A percentile compares a stretch with the other conserved stretches of the same genome.
phyloP scores from a whole-genome alignment of 805 yeast species.

The Komagataella pseudopastoris region DNA sequence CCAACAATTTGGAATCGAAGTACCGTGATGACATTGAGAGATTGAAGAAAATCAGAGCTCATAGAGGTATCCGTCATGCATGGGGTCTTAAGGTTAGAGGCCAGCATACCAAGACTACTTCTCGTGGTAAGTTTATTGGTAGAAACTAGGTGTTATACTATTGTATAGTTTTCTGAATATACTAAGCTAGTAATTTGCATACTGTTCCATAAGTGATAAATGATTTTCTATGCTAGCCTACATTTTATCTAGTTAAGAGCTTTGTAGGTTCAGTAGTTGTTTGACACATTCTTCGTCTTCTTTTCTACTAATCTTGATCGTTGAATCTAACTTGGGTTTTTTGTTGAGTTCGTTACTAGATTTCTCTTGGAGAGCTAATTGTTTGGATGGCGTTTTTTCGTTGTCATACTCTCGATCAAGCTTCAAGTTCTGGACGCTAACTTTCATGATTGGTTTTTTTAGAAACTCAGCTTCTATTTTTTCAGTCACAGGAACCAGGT shows the following conservation, averaged over 20 bases:
- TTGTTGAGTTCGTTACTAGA: background rate
- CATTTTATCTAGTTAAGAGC: background rate
- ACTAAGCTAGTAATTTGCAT: background rate
- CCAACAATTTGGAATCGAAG: constrained; percentile 98
- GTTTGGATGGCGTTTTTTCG: background rate
- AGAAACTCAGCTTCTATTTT: background rate
- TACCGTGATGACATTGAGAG: constrained; percentile 99
- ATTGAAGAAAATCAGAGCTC: constrained; percentile 99
- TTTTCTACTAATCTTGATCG: background rate
- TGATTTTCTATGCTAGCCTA: background rate
- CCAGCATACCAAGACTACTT: constrained; percentile 99
- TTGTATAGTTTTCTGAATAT: background rate
- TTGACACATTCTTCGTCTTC: background rate
- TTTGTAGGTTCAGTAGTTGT: background rate
- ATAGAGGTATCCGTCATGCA: constrained; percentile 99
- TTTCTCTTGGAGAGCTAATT: background rate
- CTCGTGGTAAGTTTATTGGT: constrained; percentile 58
- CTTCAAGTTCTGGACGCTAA: background rate
- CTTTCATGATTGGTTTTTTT: background rate
- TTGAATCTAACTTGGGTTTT: background rate
- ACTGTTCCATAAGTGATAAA: background rate
- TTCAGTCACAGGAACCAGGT: background rate
- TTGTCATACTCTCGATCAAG: background rate
- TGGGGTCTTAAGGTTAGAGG: constrained; percentile 99
- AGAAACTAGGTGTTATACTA: background rate